phyloP scores from a whole-genome alignment of 1,284 basidiomycete genomes.

The Albatrellus sp. region DNA sequence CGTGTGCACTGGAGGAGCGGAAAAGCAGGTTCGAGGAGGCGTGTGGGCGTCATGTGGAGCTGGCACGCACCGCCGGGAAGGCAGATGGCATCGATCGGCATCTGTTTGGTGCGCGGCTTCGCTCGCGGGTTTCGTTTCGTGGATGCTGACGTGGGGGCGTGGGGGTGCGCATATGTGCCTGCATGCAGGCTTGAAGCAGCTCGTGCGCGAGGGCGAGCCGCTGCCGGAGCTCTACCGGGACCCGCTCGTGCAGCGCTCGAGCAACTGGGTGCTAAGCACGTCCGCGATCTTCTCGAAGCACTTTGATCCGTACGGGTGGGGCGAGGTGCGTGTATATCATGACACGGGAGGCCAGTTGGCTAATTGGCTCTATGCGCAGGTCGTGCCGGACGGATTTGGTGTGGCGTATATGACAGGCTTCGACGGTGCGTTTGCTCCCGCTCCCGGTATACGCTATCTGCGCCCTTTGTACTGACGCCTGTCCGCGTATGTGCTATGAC shows the following conservation, averaged over 20 bases:
- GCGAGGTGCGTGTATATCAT: constrained; percentile 57
- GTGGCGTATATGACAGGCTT: constrained; percentile 70
- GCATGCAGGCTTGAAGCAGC: constrained; percentile 50
- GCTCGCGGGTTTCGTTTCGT: background rate
- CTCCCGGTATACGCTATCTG: background rate
- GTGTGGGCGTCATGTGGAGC: constrained; percentile 53
- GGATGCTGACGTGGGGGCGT: no score
- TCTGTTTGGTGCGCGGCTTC: constrained; percentile 47
- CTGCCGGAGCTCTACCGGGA: constrained; percentile 62
- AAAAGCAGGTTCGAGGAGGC: constrained; percentile 54
- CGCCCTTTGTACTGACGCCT: background rate
- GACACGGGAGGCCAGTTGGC: no score
- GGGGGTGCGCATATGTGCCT: background rate
- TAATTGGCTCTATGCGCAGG: constrained; percentile 23
- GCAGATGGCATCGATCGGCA: constrained; percentile 79
- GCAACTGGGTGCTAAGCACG: constrained; percentile 72
- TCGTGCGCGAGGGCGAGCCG: constrained; percentile 47
- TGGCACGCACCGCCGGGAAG: constrained; percentile 60
- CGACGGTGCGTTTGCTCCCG: constrained; percentile 36
- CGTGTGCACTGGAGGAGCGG: constrained; percentile 28
- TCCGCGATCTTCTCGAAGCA: constrained; percentile 77
- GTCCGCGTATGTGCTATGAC: background rate
- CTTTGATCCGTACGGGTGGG: constrained; percentile 79
- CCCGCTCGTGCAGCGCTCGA: constrained; percentile 53
- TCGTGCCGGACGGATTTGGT: constrained; percentile 71